Percentiles rank a stretch among this genome's conserved stretches.
phyloP scores from a whole-genome alignment of 2,329 filamentous ascomycete genomes.

The Talaromyces sp. region DNA sequence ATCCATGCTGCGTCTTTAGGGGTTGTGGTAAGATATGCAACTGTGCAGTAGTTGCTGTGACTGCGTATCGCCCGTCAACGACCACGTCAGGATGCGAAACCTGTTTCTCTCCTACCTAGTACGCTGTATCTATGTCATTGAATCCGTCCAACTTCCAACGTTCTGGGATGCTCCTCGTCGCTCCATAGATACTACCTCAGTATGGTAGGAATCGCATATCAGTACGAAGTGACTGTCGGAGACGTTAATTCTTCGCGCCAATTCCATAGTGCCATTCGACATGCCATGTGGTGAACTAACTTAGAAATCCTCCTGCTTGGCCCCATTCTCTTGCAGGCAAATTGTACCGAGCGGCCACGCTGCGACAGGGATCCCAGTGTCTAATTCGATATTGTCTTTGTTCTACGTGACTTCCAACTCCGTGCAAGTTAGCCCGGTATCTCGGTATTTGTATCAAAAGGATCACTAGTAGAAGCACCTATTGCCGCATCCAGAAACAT shows the following conservation, averaged over 20 bases:
- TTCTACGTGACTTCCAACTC: background rate
- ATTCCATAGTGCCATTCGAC: background rate
- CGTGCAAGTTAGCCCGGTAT: background rate
- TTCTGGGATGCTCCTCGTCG: background rate
- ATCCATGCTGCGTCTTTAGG: background rate
- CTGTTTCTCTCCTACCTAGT: background rate
- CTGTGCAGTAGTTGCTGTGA: background rate
- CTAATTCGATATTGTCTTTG: background rate
- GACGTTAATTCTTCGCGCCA: background rate
- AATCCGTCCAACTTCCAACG: background rate
- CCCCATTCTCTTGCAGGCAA: background rate
- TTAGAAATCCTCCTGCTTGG: background rate
- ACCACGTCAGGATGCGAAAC: background rate
- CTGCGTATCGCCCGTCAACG: background rate
- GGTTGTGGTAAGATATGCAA: background rate
- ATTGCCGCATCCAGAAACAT: background rate
- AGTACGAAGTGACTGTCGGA: background rate
- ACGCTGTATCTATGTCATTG: background rate
- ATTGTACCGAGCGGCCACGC: conserved; percentile 13
- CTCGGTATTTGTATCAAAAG: background rate
- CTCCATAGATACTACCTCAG: background rate
- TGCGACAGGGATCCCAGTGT: conserved; percentile 13
- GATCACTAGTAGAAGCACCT: background rate
- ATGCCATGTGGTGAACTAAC: background rate
- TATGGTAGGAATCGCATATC: background rate